Conservation (phyloP, 2,329 filamentous ascomycete species). For the Whalleya microplaca region DNA sequence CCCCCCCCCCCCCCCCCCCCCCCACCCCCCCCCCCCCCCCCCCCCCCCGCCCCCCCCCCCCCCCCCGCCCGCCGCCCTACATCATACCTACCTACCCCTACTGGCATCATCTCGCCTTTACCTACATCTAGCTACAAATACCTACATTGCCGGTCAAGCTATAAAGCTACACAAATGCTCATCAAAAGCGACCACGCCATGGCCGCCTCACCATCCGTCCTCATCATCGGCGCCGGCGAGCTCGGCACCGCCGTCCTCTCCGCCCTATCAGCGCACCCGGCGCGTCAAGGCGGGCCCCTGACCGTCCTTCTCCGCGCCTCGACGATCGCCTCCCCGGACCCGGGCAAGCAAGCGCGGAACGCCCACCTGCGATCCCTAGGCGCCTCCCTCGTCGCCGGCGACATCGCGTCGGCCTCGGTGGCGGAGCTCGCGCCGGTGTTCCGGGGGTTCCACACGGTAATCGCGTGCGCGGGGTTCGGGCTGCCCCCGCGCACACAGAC, state of each 20-base stretch:
- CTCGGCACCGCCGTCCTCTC: conserved; percentile 61
- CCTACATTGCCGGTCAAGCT: too few species aligned
- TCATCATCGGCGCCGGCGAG: conserved; percentile 70
- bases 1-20: too few species aligned
- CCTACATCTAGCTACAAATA: not conserved
- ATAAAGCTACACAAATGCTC: not conserved
- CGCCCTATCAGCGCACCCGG: conserved; percentile 52
- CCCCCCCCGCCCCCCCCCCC: too few species aligned
- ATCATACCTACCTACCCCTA: not conserved
- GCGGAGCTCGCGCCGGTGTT: conserved; percentile 48
- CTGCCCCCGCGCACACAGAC: conserved; percentile 57
- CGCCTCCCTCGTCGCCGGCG: conserved; percentile 47
- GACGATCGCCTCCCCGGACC: conserved; percentile 45
- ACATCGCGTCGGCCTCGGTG: conserved; percentile 41
- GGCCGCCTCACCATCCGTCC: conserved; percentile 41
- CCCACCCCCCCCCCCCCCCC: too few species aligned
- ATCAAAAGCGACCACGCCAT: not conserved
- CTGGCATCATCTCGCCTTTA: not conserved
- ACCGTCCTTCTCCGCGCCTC: conserved; percentile 58
- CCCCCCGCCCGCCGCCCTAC: too few species aligned
- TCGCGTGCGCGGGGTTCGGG: conserved; percentile 65
- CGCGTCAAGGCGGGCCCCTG: conserved; percentile 42
- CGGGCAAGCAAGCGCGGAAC: conserved; percentile 41
- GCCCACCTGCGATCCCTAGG: conserved; percentile 42
- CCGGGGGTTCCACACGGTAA: conserved; percentile 53